Percentiles rank a stretch among this genome's conserved stretches.
phyloP scores from a whole-genome alignment of 495 filamentous ascomycete species.

The Chaetomidium leptoderma region DNA sequence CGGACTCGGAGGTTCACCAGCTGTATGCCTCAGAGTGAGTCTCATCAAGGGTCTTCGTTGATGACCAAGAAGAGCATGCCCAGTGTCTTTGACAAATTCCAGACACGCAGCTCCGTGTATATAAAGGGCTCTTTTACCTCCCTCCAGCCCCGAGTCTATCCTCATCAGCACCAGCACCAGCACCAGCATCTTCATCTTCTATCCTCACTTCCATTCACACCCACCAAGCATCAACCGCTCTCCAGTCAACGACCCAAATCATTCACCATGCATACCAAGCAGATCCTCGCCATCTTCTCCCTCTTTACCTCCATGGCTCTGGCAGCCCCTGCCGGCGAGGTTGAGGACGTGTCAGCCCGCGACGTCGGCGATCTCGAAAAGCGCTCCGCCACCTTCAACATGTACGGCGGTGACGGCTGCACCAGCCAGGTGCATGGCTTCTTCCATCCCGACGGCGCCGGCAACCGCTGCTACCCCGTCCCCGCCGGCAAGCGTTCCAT shows the following conservation, averaged over 20 bases:
- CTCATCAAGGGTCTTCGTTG: neutral
- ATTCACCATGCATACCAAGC: neutral
- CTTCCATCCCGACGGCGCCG: neutral
- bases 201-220: neutral
- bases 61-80: neutral
- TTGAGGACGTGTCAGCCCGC: neutral
- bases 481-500: neutral
- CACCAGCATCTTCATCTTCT: neutral
- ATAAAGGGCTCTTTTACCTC: neutral
- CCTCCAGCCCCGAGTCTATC: neutral
- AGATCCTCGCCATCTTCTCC: constrained; percentile 3
- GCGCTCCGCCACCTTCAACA: neutral
- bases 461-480: neutral
- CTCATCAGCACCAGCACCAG: neutral
- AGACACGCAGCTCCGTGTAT: neutral
- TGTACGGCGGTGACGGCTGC: neutral
- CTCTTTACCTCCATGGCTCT: neutral
- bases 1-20: neutral
- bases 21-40: neutral
- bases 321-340: neutral
- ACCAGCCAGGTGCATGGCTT: neutral
- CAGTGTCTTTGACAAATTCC: neutral
- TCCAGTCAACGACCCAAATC: neutral
- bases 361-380: neutral
- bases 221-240: neutral